These are phyloP conservation scores for Peribolospora kevripleyi DNA, from an alignment of 768 basidiomycete genomes.

Conservation along the genomic window DNA sequence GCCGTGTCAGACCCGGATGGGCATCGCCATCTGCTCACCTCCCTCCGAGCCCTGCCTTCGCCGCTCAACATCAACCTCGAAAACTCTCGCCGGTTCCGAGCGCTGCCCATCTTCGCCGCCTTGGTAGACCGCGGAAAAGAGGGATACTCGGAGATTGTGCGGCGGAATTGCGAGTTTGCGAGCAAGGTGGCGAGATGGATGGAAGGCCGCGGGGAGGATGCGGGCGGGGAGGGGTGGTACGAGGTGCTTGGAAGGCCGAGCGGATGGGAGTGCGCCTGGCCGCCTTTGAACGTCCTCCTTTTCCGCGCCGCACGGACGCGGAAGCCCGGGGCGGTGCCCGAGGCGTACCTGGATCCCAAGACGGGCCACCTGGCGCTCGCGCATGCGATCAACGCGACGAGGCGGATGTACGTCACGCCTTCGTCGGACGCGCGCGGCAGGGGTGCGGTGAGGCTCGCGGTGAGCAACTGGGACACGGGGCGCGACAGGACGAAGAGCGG, in stretches of 20 bases:
- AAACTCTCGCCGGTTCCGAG: constrained; percentile 25
- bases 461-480: constrained; percentile 20
- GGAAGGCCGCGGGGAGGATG: background rate
- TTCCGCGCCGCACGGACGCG: constrained; percentile 2
- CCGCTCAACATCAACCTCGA: constrained; percentile 24
- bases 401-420: constrained; percentile 20
- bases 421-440: constrained; percentile 20
- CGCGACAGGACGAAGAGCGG: background rate
- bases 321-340: background rate
- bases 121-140: constrained; percentile 20
- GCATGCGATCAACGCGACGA: constrained; percentile 18
- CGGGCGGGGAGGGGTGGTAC: constrained; percentile 6
- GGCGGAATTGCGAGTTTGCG: constrained; percentile 22
- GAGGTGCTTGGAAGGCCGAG: constrained; percentile 10
- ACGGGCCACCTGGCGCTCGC: constrained; percentile 9
- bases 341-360: background rate
- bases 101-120: constrained; percentile 22
- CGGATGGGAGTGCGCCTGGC: too few relatives aligned
- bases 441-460: constrained; percentile 22
- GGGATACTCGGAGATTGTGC: constrained; percentile 22
- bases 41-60: constrained; percentile 13
- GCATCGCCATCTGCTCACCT: constrained; percentile 1
- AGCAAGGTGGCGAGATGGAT: constrained; percentile 18
- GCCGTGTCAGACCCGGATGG: background rate
- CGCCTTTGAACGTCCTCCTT: constrained; percentile 9